Base-by-base conservation (phyloP, 228 moss, liverwort and hornwort genomes). In the Sphagnum fallax region DNA sequence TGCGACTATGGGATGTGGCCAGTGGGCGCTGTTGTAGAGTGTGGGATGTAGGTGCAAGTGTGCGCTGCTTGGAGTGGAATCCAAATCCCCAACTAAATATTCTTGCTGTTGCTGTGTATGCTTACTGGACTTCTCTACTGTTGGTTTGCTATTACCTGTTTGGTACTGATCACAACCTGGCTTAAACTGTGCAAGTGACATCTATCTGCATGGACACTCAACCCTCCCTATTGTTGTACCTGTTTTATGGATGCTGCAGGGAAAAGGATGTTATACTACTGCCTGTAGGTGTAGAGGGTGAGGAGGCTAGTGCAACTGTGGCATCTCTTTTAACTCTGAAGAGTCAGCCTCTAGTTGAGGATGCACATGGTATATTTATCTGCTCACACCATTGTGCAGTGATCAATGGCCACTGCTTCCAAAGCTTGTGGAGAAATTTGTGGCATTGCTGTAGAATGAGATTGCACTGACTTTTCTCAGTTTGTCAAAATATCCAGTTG, bases 1-100 rank as follows among this genome's bases (percentile, higher is more conserved):
- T 98, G 65, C 89, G 98, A n/a, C 78, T 98, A 50, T 98, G 98
- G 98, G 92, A 98, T 72, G 89, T 98, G 71, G 88, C 93, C 74
- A 86, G 82, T 69, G 90, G 90, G 57, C 85, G 93, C 16, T 93
- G 94, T 82, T 81, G 81, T 60, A 93, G 80, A 80, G 66, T 89
- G 52, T 98, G 98, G 98, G 76, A 85, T 69, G 75, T 94, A 65
- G 90, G 84, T 74, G 81, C 62, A 64, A 78, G 74, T 66, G 74
- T 98, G 67, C 85, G 79, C 65, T 75, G 87, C 70, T 81, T 98
- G 74, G 79, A 92, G 65, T 98, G 98, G 98, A 98, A 98, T 74
- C 97, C 97, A 9, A 88, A 89, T 82, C 78, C 89, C 5, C 76
- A 89, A 77, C 74, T 90, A n/a, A 85, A 77, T 78, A 82, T 98